Evolutionary conservation across 1,139 yeast genomes (phyloP).

Genomic region (Yamadazyma sp.): DNA sequence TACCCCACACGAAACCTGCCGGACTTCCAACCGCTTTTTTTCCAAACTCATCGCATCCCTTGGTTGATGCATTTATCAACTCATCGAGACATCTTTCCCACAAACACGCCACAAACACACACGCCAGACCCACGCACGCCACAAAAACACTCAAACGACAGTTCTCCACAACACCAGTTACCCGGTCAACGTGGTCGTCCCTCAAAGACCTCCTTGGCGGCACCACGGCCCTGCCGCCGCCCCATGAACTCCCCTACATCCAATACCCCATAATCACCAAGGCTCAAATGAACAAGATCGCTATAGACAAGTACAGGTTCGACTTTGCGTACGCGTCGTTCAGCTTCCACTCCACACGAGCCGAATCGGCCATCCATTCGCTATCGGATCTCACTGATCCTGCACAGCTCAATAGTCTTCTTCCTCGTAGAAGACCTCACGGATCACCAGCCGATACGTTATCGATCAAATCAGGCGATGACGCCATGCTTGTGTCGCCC

Average conservation of each 20-base stretch:
- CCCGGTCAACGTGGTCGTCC: not conserved
- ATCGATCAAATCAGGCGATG: constrained; percentile 58
- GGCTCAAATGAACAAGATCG: constrained; percentile 38
- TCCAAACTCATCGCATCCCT: not conserved
- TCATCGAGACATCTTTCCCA: not conserved
- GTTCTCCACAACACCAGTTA: not conserved
- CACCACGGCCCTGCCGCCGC: not conserved
- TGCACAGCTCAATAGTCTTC: constrained; percentile 43
- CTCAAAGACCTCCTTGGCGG: not conserved
- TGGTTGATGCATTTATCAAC: not conserved
- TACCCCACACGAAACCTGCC: no score
- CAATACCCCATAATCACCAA: constrained; percentile 42
- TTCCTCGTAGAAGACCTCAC: constrained; percentile 53
- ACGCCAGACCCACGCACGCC: not conserved
- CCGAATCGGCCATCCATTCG: constrained; percentile 47
- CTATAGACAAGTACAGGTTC: constrained; percentile 44
- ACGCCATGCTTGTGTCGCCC: constrained; percentile 61
- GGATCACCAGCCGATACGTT: constrained; percentile 56
- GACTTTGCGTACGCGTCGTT: constrained; percentile 48
- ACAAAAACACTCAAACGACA: not conserved
- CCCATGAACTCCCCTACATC: constrained; percentile 34
- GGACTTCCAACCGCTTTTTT: no score
- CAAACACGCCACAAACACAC: not conserved
- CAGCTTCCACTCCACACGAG: constrained; percentile 46
- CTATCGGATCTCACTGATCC: constrained; percentile 54